Evolutionary conservation across 1,139 yeast species (phyloP).

Genomic region (Saccharomyces hybrid): DNA sequence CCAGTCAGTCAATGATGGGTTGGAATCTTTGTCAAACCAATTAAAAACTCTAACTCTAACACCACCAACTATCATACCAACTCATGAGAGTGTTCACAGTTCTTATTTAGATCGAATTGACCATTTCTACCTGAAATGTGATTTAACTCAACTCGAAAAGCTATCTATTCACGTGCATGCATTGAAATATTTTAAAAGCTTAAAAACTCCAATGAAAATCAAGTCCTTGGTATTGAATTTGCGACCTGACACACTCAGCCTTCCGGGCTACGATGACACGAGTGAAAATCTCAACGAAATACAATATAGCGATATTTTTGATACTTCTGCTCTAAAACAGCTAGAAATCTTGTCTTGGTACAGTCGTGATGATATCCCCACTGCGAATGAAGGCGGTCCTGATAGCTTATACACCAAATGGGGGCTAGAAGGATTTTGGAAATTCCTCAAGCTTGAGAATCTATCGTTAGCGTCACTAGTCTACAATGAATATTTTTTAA

Average conservation of each 20-base stretch:
- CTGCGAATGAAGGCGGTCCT: neutral
- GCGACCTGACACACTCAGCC: slow-evolving; percentile 21
- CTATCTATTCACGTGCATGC: slow-evolving; percentile 26
- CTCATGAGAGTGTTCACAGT: slow-evolving; percentile 7
- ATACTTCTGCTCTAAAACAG: slow-evolving; percentile 15
- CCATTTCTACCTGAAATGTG: slow-evolving; percentile 11
- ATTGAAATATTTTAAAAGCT: slow-evolving; percentile 18
- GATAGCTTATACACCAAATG: slow-evolving; percentile 19
- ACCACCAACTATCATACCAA: slow-evolving; percentile 24
- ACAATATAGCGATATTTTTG: slow-evolving; percentile 23
- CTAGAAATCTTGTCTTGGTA: slow-evolving; percentile 29
- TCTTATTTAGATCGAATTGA: slow-evolving; percentile 16
- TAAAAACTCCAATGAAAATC: slow-evolving; percentile 18
- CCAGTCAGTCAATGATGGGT: slow-evolving; percentile 13
- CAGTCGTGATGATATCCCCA: slow-evolving; percentile 14
- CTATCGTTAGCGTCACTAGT: slow-evolving; percentile 20
- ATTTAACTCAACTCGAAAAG: slow-evolving; percentile 17
- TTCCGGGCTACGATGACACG: slow-evolving; percentile 5
- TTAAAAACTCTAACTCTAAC: slow-evolving; percentile 22
- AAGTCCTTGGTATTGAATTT: slow-evolving; percentile 21
- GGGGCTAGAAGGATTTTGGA: slow-evolving; percentile 18
- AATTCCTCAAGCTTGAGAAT: slow-evolving; percentile 17
- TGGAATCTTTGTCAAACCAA: slow-evolving; percentile 13
- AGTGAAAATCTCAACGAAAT: slow-evolving; percentile 6
- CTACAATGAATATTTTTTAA: slow-evolving; percentile 17